Evolutionary conservation across 495 filamentous ascomycete genomes (phyloP).

Genomic region (Penicillium ucsense): DNA sequence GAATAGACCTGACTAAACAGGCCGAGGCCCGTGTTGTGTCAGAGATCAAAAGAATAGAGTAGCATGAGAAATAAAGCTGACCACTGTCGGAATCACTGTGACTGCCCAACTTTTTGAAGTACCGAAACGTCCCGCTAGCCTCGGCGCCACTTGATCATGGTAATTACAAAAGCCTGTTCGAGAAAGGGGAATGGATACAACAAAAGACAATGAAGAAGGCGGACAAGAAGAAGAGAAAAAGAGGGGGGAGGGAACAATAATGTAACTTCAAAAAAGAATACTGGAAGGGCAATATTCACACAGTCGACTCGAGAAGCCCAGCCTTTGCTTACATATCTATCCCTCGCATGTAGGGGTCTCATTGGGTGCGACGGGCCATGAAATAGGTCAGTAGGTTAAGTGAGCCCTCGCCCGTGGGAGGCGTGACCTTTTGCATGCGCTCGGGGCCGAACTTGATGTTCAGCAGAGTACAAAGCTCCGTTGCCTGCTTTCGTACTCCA

Average conservation of each 20-base stretch:
- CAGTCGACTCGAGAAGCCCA: neutral
- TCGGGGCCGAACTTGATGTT: conserved; percentile 52
- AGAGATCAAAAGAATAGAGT: no score
- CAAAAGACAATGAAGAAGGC: no score
- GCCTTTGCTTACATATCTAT: neutral
- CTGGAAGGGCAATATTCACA: conserved; percentile 1
- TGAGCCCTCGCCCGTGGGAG: conserved; percentile 52
- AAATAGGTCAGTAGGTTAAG: conserved; percentile 78
- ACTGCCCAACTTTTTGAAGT: conserved; percentile 2
- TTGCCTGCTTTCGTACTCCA: conserved; percentile 69
- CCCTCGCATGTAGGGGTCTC: neutral
- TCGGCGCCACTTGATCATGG: neutral
- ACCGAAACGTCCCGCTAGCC: neutral
- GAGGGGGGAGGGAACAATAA: neutral
- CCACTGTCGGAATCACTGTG: no score
- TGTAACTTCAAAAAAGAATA: neutral
- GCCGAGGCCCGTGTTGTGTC: no score
- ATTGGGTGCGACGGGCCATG: conserved; percentile 47
- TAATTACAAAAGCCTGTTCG: conserved; percentile 4
- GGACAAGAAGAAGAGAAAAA: neutral
- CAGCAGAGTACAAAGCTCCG: conserved; percentile 66
- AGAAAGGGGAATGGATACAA: no score
- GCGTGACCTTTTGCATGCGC: conserved; percentile 55
- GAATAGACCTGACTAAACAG: no score
- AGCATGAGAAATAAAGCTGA: no score